A percentile compares a stretch with the other conserved stretches of the same genome.
These are phyloP conservation scores for Bromus sterilis DNA, from an alignment of 176 grass and related monocot genomes.

Conservation along the genomic window DNA sequence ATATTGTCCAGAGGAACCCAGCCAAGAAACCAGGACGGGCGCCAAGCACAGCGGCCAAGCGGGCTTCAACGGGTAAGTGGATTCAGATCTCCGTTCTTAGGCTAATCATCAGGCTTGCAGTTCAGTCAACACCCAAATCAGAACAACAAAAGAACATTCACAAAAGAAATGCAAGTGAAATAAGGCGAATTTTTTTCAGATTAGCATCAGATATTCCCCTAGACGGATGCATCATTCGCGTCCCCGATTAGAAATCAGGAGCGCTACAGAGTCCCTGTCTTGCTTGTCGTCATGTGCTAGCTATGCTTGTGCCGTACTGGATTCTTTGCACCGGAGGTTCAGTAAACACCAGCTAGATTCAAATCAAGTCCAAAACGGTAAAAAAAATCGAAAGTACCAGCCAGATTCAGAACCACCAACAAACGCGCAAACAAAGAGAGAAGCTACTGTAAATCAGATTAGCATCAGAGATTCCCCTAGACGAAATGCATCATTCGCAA, in stretches of 20 bases:
- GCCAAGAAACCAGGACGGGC: not conserved
- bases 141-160: not conserved
- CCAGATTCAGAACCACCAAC: no score
- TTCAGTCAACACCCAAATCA: not conserved
- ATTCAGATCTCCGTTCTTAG: constrained; percentile 34
- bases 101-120: constrained; percentile 36
- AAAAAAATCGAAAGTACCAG: no score
- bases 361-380: no score
- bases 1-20: not conserved
- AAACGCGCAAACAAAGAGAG: no score
- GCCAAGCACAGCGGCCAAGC: constrained; percentile 14
- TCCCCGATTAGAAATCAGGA: not conserved
- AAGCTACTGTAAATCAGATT: not conserved
- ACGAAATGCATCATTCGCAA: not conserved
- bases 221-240: constrained; percentile 37
- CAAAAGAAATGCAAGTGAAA: not conserved
- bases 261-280: constrained; percentile 29
- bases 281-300: not conserved
- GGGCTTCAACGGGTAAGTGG: constrained; percentile 14
- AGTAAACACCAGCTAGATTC: no score
- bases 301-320: not conserved
- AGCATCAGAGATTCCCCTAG: constrained; percentile 50
- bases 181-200: not conserved
- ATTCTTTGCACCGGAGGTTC: not conserved
- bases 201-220: constrained; percentile 50